Base-by-base conservation (phyloP, 2,329 filamentous ascomycete genomes). In the Epichloe glyceriae region DNA sequence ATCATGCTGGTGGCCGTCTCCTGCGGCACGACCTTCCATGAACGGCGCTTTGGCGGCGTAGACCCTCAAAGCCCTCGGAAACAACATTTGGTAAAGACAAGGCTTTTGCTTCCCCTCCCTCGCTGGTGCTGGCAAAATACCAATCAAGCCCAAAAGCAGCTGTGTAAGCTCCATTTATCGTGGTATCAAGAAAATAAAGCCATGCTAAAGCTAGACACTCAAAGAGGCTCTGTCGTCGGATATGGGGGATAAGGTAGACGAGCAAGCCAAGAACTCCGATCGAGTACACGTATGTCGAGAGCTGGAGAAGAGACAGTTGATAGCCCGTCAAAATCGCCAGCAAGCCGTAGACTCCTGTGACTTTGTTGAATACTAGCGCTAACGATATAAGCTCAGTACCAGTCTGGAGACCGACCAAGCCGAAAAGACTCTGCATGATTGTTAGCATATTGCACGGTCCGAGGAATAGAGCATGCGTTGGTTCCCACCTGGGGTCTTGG, bases 271-370 rank as follows among this genome's bases (percentile, higher is more conserved):
- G 80, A 30, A 86, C 78, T 55, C 79, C 60, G 54, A 93, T 76
- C 26, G 86, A 93, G 75, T 95, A 95, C 46, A 95, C 76, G 74
- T 95, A 96, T 76, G 94, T 93, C 52, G 85, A 86, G 52, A 95
- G 77, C 68, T 96, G 91, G 22, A 93, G 77, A 33, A 82, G 75
- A 50, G 88, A 90, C 55, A 95, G 80, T 58, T 84, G 75, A 67
- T 87, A 89, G 64, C 91, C 91, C 22, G 90, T 95, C 56, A 95
- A 74, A 58, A 95, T 79, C 53, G 90, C 89, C 58, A 96, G 83
- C 42, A 96, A 76, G 57, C 90, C 90, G 68, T 95, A 96, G 58
- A 95, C 75, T 52, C 89, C 90, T 47, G 88, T 91, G 58, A 90
- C 80, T 69, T 95, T 95, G 76, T 96, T 96, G 71, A 96, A 83